These are phyloP conservation scores for Leccinum fibrillosum DNA, from an alignment of 768 basidiomycete genomes.

Conservation along the genomic window DNA sequence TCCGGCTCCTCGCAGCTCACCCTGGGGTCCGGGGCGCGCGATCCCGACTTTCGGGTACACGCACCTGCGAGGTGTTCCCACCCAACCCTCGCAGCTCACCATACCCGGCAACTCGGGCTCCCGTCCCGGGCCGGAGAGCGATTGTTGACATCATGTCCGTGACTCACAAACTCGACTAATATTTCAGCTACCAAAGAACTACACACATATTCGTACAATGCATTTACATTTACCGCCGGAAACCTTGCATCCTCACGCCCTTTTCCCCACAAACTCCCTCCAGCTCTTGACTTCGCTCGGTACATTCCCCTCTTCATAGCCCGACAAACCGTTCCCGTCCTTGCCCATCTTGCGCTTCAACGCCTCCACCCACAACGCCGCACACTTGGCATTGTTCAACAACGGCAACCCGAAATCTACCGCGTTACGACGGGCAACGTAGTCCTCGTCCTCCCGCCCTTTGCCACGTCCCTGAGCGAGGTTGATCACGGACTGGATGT, in stretches of 20 bases:
- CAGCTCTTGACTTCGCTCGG: slow-evolving; percentile 92
- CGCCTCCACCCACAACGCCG: slow-evolving; percentile 87
- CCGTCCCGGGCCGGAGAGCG: too few relatives aligned
- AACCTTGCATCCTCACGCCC: slow-evolving; percentile 39
- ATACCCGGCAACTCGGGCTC: too few relatives aligned
- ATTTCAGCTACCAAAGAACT: not conserved
- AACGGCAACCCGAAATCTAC: slow-evolving; percentile 94
- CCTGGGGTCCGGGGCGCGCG: too few relatives aligned
- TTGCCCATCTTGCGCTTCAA: slow-evolving; percentile 79
- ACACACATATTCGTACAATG: not conserved
- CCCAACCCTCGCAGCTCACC: too few relatives aligned
- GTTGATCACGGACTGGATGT: slow-evolving; percentile 94
- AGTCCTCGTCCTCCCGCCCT: slow-evolving; percentile 86
- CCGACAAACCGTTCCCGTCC: slow-evolving; percentile 59
- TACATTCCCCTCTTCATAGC: slow-evolving; percentile 83
- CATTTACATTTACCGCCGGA: not conserved
- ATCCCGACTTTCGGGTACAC: too few relatives aligned
- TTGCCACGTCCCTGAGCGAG: slow-evolving; percentile 76
- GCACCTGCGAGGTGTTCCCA: too few relatives aligned
- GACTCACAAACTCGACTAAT: not conserved
- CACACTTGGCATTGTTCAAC: slow-evolving; percentile 86
- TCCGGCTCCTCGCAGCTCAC: too few relatives aligned
- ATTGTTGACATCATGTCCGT: too few relatives aligned
- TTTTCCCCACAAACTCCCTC: slow-evolving; percentile 81
- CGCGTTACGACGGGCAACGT: slow-evolving; percentile 94